A percentile compares a stretch with the other conserved stretches of the same genome.
phyloP scores from a whole-genome alignment of 768 basidiomycete species.

The Naganishia vishniacii region DNA sequence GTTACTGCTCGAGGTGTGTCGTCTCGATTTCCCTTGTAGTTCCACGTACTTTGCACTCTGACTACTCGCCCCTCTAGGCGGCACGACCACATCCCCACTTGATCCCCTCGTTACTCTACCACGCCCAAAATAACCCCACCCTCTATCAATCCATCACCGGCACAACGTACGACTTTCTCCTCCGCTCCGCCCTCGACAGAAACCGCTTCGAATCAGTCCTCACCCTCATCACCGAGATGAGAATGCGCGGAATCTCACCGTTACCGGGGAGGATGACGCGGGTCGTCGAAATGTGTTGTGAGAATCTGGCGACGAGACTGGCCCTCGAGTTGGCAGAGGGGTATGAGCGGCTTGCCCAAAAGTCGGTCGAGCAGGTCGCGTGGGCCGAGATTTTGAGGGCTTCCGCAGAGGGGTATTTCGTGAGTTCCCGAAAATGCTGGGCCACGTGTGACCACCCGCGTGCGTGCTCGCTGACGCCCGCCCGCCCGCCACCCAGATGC shows the following conservation, averaged over 20 bases:
- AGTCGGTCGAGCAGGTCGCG: slow-evolving; percentile 53
- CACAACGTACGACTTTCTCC: slow-evolving; percentile 48
- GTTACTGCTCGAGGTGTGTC: slow-evolving; percentile 59
- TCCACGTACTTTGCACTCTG: neutral
- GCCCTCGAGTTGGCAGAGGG: slow-evolving; percentile 65
- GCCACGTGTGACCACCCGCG: slow-evolving; percentile 8
- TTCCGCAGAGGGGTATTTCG: slow-evolving; percentile 63
- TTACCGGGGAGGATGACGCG: slow-evolving; percentile 54
- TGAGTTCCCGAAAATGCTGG: slow-evolving; percentile 50
- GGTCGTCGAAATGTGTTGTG: slow-evolving; percentile 57
- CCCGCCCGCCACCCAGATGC: slow-evolving; percentile 54
- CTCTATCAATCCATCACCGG: slow-evolving; percentile 53
- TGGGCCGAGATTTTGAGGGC: slow-evolving; percentile 67
- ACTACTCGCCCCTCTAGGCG: slow-evolving; percentile 40
- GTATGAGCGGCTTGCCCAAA: slow-evolving; percentile 58
- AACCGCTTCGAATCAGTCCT: slow-evolving; percentile 64
- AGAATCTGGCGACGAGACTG: slow-evolving; percentile 58
- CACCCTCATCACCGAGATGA: slow-evolving; percentile 61
- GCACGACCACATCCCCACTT: slow-evolving; percentile 37
- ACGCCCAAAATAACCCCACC: slow-evolving; percentile 51
- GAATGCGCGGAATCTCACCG: slow-evolving; percentile 54
- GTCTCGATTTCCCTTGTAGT: slow-evolving; percentile 1
- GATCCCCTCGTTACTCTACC: slow-evolving; percentile 53
- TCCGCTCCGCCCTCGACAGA: slow-evolving; percentile 57
- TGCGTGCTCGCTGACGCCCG: neutral